phyloP scores from a whole-genome alignment of 108 stramenopile genomes.

The Skeletonema potamos region DNA sequence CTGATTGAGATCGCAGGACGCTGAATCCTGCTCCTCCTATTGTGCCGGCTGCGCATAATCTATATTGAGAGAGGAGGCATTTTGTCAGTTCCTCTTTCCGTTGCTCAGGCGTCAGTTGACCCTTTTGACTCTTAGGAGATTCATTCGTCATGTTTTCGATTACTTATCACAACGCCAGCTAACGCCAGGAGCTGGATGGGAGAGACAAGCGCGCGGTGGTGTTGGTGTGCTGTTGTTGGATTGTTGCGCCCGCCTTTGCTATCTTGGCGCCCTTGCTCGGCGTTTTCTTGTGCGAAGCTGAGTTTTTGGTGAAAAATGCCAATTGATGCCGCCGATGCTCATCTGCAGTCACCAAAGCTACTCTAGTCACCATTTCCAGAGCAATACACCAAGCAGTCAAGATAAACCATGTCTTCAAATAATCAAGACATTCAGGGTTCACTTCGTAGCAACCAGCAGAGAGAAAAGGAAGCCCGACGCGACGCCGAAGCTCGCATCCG shows the following conservation, averaged over 20 bases:
- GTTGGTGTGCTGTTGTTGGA: too few relatives aligned
- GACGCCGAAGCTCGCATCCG: background rate
- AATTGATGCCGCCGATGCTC: too few relatives aligned
- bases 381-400: background rate
- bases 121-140: background rate
- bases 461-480: background rate
- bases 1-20: conserved; percentile 8
- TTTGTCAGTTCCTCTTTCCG: conserved; percentile 27
- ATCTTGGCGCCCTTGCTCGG: too few relatives aligned
- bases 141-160: too few relatives aligned
- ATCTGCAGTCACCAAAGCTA: background rate
- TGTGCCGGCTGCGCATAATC: conserved; percentile 34
- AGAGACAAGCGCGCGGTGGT: too few relatives aligned
- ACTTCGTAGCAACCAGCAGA: too few relatives aligned
- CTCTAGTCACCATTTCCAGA: background rate
- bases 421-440: background rate
- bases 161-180: too few relatives aligned
- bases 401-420: background rate
- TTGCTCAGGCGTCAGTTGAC: conserved; percentile 17
- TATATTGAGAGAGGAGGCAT: conserved; percentile 44
- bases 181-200: too few relatives aligned
- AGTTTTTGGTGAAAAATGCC: too few relatives aligned
- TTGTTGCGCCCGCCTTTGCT: too few relatives aligned
- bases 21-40: conserved; percentile 28
- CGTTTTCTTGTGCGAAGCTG: too few relatives aligned